These are phyloP conservation scores for Aureobasidium sp. DNA, from an alignment of 2,329 filamentous ascomycete species.

Conservation along the genomic window DNA sequence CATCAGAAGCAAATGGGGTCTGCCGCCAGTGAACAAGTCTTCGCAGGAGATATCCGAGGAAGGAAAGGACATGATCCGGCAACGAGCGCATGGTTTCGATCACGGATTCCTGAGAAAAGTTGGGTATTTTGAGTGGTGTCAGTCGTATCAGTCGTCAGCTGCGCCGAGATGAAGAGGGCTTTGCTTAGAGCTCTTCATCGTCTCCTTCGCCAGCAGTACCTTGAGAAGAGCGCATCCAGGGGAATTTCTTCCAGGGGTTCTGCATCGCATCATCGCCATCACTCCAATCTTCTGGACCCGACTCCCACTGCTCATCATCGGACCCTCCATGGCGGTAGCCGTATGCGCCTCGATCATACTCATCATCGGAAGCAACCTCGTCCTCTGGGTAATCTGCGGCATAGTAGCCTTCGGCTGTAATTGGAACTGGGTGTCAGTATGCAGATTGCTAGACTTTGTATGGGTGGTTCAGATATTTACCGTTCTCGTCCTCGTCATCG, in stretches of 20 bases:
- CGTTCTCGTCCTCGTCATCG: constrained; percentile 56
- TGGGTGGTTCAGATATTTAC: constrained; percentile 29
- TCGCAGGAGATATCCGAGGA: constrained; percentile 19
- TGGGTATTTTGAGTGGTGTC: constrained; percentile 18
- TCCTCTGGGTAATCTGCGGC: constrained; percentile 74
- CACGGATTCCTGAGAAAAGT: constrained; percentile 22
- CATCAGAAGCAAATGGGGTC: constrained; percentile 24
- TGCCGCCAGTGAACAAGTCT: constrained; percentile 24
- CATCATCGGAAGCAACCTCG: constrained; percentile 64
- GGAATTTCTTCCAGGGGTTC: constrained; percentile 23
- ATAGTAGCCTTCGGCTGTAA: constrained; percentile 62
- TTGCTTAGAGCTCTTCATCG: background rate
- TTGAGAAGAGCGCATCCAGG: constrained; percentile 10
- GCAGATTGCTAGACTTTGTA: background rate
- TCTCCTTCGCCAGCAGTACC: constrained; percentile 1
- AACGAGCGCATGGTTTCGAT: constrained; percentile 21
- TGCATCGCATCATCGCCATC: constrained; percentile 19
- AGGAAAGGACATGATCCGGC: constrained; percentile 21
- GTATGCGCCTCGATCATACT: constrained; percentile 42
- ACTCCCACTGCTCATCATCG: constrained; percentile 33
- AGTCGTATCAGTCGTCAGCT: background rate
- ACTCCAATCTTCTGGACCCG: constrained; percentile 22
- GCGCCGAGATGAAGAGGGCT: background rate
- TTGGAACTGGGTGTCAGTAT: background rate
- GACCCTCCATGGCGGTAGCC: constrained; percentile 29